Evolutionary conservation across 1,284 basidiomycete species (phyloP), one percentile per base, ranked within the genome.

Genomic region (Irpex sp.): DNA sequence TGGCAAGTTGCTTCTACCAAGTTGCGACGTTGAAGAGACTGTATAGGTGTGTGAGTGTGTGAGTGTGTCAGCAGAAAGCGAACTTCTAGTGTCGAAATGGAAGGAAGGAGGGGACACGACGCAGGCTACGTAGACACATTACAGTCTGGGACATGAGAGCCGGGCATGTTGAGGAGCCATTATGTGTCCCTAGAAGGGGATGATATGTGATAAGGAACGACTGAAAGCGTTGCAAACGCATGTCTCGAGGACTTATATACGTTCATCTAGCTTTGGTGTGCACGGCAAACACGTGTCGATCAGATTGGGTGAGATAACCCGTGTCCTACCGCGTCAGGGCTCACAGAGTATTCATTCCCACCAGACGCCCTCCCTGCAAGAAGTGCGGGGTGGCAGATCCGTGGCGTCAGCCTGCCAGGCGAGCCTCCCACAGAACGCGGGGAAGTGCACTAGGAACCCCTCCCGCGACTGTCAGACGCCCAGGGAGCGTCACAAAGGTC

Each of bases 141-240:
- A 19, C 36, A 56, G 47, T 57, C 17, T 19, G 39, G 21, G 37
- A 51, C 54, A 61, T 61, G 55, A 50, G 51, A 57, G 53, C 33
- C 31, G n/a, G 55, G 39, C 50, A 51, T 51, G 50, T 19, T 51
- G 55, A 50, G 9, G 35, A n/a, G 60, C 13, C 15, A 43, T 49
- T 39, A 39, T 43, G 51, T 36, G 47, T 53, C 21, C 46, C 39
- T 17, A 11, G 19, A 55, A 11, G 31, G 33, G 31, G 53, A 55
- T 19, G 31, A 35, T 35, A 21, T 31, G 53, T 55, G 53, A 55
- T 55, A 55, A 35, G 53, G 33, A 51, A 19, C 17, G 50, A 5
- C 26, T 19, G 50, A 19, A 58, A 37, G 61, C 61, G 57, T 61
- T 61, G 61, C 33, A 57, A 39, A 58, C 46, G 61, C 61, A 54